phyloP scores from a whole-genome alignment of 805 yeast genomes.

The Candida insectorum region DNA sequence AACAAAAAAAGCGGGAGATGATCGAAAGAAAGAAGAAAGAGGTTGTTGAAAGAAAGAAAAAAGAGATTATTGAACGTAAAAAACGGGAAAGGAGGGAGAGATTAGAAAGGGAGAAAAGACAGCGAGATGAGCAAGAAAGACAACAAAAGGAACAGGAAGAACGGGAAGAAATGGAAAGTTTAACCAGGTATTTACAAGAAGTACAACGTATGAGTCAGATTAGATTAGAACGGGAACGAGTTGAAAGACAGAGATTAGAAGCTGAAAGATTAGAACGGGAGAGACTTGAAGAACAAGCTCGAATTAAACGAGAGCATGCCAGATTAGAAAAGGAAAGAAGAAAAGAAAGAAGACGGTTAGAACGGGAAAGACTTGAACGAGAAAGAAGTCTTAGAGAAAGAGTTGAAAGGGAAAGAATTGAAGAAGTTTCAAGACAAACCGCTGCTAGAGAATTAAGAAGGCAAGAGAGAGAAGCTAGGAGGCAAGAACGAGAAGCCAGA shows the following conservation, averaged over 20 bases:
- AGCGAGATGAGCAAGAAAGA: conserved; percentile 1
- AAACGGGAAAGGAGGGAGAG: neutral
- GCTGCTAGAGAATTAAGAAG: conserved; percentile 3
- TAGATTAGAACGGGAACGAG: neutral
- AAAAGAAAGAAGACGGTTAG: conserved; percentile 2
- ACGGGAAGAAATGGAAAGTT: conserved; percentile 1
- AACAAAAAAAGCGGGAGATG: neutral
- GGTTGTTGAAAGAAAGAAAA: neutral
- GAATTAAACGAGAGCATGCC: conserved; percentile 1
- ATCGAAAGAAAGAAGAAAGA: neutral
- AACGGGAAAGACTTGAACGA: conserved; percentile 4
- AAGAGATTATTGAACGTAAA: conserved; percentile 1
- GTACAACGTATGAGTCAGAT: neutral
- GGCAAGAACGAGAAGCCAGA: conserved; percentile 2
- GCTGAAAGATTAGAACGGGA: neutral
- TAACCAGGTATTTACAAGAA: too few relatives aligned
- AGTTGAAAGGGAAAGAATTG: conserved; percentile 1
- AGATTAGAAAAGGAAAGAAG: conserved; percentile 2
- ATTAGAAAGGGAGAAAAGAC: neutral
- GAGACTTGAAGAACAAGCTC: neutral
- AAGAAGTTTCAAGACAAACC: neutral
- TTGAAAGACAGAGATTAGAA: neutral
- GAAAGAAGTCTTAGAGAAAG: conserved; percentile 6
- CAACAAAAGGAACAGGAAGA: neutral
- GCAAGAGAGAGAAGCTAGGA: conserved; percentile 2